phyloP scores from a whole-genome alignment of 1,284 basidiomycete genomes.

The Boletus sp. region DNA sequence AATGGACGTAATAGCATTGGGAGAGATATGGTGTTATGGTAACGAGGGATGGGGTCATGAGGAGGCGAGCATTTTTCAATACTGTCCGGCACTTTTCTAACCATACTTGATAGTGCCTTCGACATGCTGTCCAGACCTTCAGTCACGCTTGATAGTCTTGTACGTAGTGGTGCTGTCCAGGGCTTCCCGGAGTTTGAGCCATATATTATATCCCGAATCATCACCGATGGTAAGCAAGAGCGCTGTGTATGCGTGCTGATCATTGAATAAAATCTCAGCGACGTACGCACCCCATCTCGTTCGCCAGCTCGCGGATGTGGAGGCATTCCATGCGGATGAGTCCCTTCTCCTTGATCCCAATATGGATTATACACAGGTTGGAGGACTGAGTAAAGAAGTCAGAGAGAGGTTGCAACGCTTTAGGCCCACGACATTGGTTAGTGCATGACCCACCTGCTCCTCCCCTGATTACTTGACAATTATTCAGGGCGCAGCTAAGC shows the following conservation, averaged over 20 bases:
- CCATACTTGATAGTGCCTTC: constrained; percentile 53
- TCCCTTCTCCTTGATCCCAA: constrained; percentile 63
- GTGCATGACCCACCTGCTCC: constrained; percentile 23
- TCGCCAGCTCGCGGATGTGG: constrained; percentile 75
- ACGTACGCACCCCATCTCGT: constrained; percentile 59
- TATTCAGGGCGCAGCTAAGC: constrained; percentile 72
- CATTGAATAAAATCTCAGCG: constrained; percentile 15
- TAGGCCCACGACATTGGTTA: constrained; percentile 66
- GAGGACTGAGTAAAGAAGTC: constrained; percentile 76
- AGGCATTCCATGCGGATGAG: constrained; percentile 77
- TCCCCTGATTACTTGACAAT: neutral
- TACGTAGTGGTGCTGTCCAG: constrained; percentile 46
- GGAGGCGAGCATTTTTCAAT: constrained; percentile 45
- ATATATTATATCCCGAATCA: constrained; percentile 57
- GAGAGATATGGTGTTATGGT: constrained; percentile 52
- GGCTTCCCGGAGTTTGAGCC: constrained; percentile 53
- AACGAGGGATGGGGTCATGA: constrained; percentile 56
- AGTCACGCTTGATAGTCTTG: constrained; percentile 49
- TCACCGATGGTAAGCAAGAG: constrained; percentile 60
- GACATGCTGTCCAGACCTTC: constrained; percentile 71
- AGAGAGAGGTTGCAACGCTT: constrained; percentile 61
- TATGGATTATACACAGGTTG: constrained; percentile 66
- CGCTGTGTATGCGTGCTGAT: neutral
- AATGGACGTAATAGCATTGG: constrained; percentile 52
- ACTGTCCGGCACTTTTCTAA: neutral